Conservation (phyloP, 768 basidiomycete genomes). For the Lactarius hatsudake region DNA sequence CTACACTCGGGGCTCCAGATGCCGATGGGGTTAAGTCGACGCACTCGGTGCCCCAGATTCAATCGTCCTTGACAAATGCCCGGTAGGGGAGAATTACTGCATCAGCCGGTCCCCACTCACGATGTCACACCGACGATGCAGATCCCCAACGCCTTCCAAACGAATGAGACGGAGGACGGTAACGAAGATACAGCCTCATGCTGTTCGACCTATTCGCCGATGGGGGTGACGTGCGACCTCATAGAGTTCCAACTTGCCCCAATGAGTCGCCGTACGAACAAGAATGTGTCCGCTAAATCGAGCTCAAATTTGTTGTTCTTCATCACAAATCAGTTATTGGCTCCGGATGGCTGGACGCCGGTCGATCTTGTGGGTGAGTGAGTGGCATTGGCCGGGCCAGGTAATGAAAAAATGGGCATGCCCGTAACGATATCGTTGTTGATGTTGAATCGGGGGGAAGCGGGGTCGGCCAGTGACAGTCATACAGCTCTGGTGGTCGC, state of each 20-base stretch:
- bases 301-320: conserved; percentile 70
- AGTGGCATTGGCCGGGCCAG: neutral
- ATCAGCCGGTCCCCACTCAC: conserved; percentile 38
- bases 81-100: conserved; percentile 5
- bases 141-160: conserved; percentile 49
- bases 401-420: conserved; percentile 27
- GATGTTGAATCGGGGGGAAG: conserved; percentile 61
- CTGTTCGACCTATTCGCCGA: conserved; percentile 59
- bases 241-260: conserved; percentile 52
- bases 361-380: conserved; percentile 42
- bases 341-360: conserved; percentile 40
- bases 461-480: conserved; percentile 48
- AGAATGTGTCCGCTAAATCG: conserved; percentile 62
- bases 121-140: conserved; percentile 68
- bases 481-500: conserved; percentile 42
- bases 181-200: conserved; percentile 35
- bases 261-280: conserved; percentile 57
- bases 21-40: conserved; percentile 24
- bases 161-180: neutral
- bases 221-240: conserved; percentile 72
- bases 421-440: conserved; percentile 67
- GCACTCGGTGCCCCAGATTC: conserved; percentile 57
- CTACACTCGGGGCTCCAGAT: neutral
- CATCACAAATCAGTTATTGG: neutral
- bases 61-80: conserved; percentile 48